A percentile compares a stretch with the other conserved stretches of the same genome.
Evolutionary conservation across 129 eudicot genomes (phyloP).

Genomic region (Flaveria ramosissima): DNA sequence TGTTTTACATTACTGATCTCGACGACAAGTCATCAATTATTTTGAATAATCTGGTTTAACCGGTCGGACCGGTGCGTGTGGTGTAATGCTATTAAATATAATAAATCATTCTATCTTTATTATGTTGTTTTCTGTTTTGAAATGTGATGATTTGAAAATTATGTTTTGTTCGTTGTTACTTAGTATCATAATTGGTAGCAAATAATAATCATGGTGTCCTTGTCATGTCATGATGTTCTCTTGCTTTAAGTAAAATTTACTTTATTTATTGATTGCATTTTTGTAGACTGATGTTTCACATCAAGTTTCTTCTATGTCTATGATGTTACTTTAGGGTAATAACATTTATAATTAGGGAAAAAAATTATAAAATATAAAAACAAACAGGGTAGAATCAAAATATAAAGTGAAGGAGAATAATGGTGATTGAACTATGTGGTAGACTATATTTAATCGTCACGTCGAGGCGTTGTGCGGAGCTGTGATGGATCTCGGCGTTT

Average conservation of each 20-base stretch:
- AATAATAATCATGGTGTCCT: neutral
- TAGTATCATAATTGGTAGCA: neutral
- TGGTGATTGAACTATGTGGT: slow-evolving; percentile 16
- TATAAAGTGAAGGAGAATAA: slow-evolving; percentile 34
- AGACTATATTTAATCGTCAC: too few species aligned
- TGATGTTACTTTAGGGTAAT: too few species aligned
- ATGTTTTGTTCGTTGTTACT: neutral
- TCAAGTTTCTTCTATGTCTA: neutral
- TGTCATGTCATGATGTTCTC: neutral
- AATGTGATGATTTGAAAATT: neutral
- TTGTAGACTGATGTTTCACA: neutral
- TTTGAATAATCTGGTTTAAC: neutral
- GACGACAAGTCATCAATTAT: neutral
- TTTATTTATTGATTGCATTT: neutral
- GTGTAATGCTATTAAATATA: neutral
- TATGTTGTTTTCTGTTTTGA: neutral
- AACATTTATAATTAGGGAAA: too few species aligned
- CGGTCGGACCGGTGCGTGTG: neutral
- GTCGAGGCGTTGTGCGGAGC: too few species aligned
- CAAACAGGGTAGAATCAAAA: too few species aligned
- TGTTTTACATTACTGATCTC: slow-evolving; percentile 62
- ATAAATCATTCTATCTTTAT: neutral
- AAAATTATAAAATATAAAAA: too few species aligned
- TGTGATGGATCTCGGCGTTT: too few species aligned
- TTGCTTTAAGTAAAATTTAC: neutral